A percentile compares a stretch with the other conserved stretches of the same genome.
These are phyloP conservation scores for Pseudoscleropodium purum DNA, from an alignment of 225 moss, liverwort and hornwort species.

Conservation along the genomic window DNA sequence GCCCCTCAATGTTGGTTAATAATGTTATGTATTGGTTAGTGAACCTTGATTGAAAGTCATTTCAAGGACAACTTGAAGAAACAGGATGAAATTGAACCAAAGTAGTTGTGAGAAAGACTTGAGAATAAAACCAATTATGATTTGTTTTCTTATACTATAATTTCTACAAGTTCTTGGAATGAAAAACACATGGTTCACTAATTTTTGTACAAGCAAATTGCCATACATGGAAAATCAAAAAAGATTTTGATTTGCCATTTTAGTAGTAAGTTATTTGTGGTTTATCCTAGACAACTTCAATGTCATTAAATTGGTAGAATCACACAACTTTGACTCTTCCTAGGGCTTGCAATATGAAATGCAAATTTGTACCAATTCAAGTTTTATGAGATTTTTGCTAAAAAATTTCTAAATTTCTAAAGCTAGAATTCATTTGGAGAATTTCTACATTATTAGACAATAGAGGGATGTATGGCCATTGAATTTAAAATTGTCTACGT, in stretches of 20 bases:
- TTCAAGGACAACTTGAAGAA: background rate
- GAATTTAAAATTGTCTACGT: background rate
- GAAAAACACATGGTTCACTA: background rate
- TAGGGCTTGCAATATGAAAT: background rate
- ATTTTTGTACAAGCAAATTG: background rate
- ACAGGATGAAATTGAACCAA: background rate
- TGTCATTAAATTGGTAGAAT: background rate
- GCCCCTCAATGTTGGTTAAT: accelerated
- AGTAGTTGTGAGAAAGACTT: accelerated
- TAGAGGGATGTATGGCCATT: background rate
- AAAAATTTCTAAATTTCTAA: background rate
- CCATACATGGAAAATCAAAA: background rate
- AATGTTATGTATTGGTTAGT: background rate
- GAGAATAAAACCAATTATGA: background rate
- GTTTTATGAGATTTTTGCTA: background rate
- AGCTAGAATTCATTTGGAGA: background rate
- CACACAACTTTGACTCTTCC: background rate
- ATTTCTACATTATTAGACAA: background rate
- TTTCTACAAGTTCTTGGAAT: background rate
- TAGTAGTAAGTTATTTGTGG: background rate
- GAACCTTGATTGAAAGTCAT: background rate
- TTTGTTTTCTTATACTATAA: too few relatives aligned
- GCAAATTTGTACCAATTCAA: background rate
- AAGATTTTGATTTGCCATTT: background rate
- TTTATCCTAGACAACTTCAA: background rate